phyloP scores from a whole-genome alignment of 2,329 filamentous ascomycete genomes.

The Paradendryphiella salina region DNA sequence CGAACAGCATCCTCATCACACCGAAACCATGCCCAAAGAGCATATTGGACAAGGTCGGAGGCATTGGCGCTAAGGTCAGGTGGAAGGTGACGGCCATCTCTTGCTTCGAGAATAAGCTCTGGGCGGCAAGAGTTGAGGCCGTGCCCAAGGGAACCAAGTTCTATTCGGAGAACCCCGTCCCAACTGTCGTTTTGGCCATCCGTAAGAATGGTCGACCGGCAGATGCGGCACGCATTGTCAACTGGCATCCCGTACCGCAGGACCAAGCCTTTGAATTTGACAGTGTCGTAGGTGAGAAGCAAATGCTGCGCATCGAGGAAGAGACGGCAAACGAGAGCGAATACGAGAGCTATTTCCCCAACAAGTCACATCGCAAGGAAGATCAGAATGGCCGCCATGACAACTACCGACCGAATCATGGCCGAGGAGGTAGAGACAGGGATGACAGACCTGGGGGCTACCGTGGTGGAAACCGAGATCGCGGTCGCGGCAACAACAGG shows the following conservation, averaged over 20 bases:
- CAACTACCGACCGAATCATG: constrained; percentile 32
- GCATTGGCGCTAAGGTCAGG: constrained; percentile 77
- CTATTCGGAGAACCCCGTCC: constrained; percentile 77
- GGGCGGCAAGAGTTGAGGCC: constrained; percentile 80
- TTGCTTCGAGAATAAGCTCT: constrained; percentile 76
- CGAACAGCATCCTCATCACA: constrained; percentile 89
- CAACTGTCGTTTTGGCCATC: constrained; percentile 80
- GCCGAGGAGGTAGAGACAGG: constrained; percentile 24
- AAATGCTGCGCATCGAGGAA: constrained; percentile 76
- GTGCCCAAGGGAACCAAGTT: constrained; percentile 64
- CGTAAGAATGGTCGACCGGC: constrained; percentile 74
- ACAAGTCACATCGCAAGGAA: constrained; percentile 55
- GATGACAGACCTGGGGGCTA: constrained; percentile 34
- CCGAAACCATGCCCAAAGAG: constrained; percentile 71
- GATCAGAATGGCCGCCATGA: constrained; percentile 51
- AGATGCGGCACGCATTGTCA: constrained; percentile 78
- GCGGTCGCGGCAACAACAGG: constrained; percentile 35
- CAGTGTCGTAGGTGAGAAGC: constrained; percentile 83
- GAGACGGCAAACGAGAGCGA: constrained; percentile 65
- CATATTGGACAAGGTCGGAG: constrained; percentile 81
- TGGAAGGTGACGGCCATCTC: constrained; percentile 83
- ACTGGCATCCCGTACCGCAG: constrained; percentile 76
- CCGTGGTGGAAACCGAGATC: constrained; percentile 41
- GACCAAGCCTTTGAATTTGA: constrained; percentile 78
- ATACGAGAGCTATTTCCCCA: constrained; percentile 65